Evolutionary conservation across 2,329 filamentous ascomycete species (phyloP), one percentile per base, ranked within the genome.

Genomic region (Macroventuria anomochaeta): DNA sequence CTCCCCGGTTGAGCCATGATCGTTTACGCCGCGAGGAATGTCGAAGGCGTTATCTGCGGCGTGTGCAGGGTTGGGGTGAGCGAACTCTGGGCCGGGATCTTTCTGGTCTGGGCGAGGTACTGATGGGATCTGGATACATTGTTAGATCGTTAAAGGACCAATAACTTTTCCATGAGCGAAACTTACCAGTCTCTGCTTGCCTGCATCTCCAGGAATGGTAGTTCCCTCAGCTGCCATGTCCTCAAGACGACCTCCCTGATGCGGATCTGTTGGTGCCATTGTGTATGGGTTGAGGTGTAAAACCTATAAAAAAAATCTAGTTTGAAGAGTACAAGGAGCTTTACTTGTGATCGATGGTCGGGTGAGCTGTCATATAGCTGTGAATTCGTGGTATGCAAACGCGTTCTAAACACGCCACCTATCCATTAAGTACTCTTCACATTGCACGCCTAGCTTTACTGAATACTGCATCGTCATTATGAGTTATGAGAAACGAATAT

Each of bases 11-110:
- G 62, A 58, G 10, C 71, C 72, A 3, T 61, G 64, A 54, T 76
- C 74, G 31, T 58, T 60, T 34, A 61, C 48, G 8, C 61, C 57
- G 31, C 71, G 65, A 3, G 81, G 77, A 52, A 83, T 76, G 39
- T 82, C 79, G 26, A 73, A 77, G 7, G 73, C 64, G 54, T 83
- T 83, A 53, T 80, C 77, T 7, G 77, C 80, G 0, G 79, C 80
- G 15, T 72, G 69, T n/a, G 76, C 75, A 21, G 73, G 70, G 20
- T 75, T 70, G 33, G 75, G 67, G 23, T 65, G 63, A 38, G 76
- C 67, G 50, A 65, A 73, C 37, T 63, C 55, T 17, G 56, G 37
- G 10, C 37, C 34, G 5, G 74, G 64, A 33, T 76, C 69, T 36
- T 68, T 66, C 57, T 83, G 78, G 58, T 81, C 78, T 1, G 79